Evolutionary conservation across 352 stramenopile genomes (phyloP), one percentile per base, ranked within the genome.

Genomic region (Pythium sukuiense): DNA sequence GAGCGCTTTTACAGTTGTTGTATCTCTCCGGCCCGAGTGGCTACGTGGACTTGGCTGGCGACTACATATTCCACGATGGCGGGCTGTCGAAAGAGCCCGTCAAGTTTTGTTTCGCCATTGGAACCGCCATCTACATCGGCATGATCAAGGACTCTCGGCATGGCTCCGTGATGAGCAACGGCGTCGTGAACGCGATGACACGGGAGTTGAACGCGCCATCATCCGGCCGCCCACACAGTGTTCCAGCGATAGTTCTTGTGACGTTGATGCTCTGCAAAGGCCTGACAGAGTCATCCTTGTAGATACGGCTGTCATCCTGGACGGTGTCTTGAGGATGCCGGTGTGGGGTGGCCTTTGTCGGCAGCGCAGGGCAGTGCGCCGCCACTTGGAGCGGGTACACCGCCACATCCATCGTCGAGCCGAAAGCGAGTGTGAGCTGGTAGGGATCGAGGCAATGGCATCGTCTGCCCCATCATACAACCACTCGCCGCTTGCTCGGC

Each of bases 11-110:
- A 2, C 76, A 87, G 56, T 66, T 80, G 52, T 39, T 89, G 29
- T 85, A 83, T 20, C 61, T 68, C 30, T 87, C 76, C 0, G 78
- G 80, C 16, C 78, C 78, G 6, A 89, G 80, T 24, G 80, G 76
- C 7, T 63, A 74, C n/a, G 63, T 85, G 7, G 60, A 73, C 18
- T 55, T 87, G 29, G 75, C 76, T 26, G 76, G 72, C 20, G 80
- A 86, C 67, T 84, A 81, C 55, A 55, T 87, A 14, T 87, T 87
- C 24, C 61, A 77, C 16, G 72, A 76, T 14, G 72, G 66, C 14
- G 78, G 76, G 0, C 79, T 86, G 50, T 71, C 73, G 0, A 61
- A 65, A 2, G 65, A 74, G 7, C 74, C 68, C 0, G 33, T 77
- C 16, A 55, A 68, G 32, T 80, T 83, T 26, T 1, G 12, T 0